Evolutionary conservation across 2,329 filamentous ascomycete genomes (phyloP).

Genomic region (Apiospora aurea): DNA sequence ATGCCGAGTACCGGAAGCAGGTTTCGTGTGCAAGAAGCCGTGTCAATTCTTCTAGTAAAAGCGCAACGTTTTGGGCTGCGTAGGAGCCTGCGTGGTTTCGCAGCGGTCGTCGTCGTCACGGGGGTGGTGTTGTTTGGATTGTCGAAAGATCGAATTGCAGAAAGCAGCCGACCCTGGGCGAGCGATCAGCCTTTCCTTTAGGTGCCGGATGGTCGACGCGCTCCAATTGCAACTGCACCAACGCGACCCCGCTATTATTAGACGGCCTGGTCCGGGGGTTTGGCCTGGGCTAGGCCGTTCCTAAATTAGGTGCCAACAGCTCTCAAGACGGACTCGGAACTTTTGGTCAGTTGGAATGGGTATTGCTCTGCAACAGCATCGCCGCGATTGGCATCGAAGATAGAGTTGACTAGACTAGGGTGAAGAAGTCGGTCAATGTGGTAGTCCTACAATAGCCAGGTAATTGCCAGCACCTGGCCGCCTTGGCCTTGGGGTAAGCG

Average conservation of each 20-base stretch:
- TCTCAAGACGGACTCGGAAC: not conserved
- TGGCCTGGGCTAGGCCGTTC: not conserved
- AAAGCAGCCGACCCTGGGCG: conserved; percentile 5
- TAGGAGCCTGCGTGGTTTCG: not conserved
- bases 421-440: not conserved
- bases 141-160: not conserved
- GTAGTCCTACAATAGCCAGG: not conserved
- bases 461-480: not conserved
- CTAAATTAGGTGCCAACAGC: conserved; percentile 3
- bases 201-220: conserved; percentile 3
- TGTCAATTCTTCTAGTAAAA: not conserved
- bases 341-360: not conserved
- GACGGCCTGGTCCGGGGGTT: conserved; percentile 10
- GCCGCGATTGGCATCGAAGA: not conserved
- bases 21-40: not conserved
- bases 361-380: not conserved
- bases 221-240: conserved; percentile 16
- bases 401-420: no score
- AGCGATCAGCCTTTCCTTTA: not conserved
- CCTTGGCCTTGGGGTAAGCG: not conserved
- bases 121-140: not conserved
- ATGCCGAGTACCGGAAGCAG: not conserved
- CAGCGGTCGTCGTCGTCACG: not conserved
- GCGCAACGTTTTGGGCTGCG: not conserved
- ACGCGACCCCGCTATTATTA: conserved; percentile 21